These are phyloP conservation scores for Rauvolfia tetraphylla DNA, from an alignment of 257 asterid species.

Conservation along the genomic window DNA sequence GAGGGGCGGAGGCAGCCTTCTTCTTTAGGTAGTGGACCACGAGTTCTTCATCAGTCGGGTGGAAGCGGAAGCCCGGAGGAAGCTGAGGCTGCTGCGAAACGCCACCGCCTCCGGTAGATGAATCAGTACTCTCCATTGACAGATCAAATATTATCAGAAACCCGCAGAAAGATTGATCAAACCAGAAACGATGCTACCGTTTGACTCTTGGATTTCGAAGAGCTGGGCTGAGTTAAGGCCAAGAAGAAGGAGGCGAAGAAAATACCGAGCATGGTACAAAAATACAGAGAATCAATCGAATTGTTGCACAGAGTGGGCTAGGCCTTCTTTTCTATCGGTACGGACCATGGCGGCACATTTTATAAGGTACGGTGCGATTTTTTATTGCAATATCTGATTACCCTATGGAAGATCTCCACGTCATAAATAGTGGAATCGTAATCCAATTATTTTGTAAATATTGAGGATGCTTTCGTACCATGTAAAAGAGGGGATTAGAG, in stretches of 20 bases:
- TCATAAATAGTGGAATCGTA: not conserved
- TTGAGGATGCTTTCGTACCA: not conserved
- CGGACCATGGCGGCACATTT: constrained; percentile 18
- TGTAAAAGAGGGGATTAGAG: constrained; percentile 12
- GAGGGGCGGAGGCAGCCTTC: constrained; percentile 43
- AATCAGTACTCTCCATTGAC: constrained; percentile 41
- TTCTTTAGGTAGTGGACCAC: constrained; percentile 53
- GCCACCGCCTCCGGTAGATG: constrained; percentile 25
- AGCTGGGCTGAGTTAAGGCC: not conserved
- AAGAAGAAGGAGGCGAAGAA: constrained; percentile 5
- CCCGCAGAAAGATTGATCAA: not conserved
- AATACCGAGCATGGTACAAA: constrained; percentile 13
- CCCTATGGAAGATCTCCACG: not conserved
- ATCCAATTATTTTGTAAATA: not conserved
- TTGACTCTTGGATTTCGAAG: constrained; percentile 1
- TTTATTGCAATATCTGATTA: not conserved
- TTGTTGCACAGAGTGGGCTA: constrained; percentile 16
- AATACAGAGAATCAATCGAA: constrained; percentile 13
- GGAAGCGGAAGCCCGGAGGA: constrained; percentile 56
- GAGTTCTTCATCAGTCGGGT: constrained; percentile 53
- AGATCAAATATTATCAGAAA: not conserved
- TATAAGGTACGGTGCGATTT: not conserved
- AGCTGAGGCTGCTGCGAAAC: constrained; percentile 43
- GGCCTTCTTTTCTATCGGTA: constrained; percentile 32
- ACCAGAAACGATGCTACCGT: not conserved